Conservation (phyloP, 2,329 filamentous ascomycete species). For the Arthroderma sp. region DNA sequence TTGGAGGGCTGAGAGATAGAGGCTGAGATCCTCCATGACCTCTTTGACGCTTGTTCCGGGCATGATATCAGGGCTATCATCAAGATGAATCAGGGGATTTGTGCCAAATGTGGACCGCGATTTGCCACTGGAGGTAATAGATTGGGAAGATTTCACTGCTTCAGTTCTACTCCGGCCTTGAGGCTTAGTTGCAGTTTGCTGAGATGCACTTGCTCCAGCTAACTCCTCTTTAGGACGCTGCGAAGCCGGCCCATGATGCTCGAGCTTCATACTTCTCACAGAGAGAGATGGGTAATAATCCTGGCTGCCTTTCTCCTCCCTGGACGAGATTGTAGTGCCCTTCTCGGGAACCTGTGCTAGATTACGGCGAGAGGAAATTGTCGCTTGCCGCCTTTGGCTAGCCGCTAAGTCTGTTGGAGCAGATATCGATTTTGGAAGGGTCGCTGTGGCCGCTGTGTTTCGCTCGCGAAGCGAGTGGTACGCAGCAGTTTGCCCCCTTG, state of each 20-base stretch:
- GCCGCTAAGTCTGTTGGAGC: slow-evolving; percentile 22
- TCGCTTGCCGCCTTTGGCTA: slow-evolving; percentile 19
- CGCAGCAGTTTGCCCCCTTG: slow-evolving; percentile 23
- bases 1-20: slow-evolving; percentile 25
- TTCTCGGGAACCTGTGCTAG: no score
- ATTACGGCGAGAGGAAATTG: no score
- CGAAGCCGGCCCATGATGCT: no score
- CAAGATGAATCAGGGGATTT: slow-evolving; percentile 25
- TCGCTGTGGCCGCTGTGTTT: slow-evolving; percentile 16
- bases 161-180: no score
- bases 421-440: slow-evolving; percentile 21
- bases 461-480: slow-evolving; percentile 23
- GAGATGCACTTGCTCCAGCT: no score
- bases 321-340: no score
- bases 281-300: no score
- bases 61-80: slow-evolving; percentile 25
- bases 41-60: slow-evolving; percentile 27
- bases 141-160: no score
- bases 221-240: no score
- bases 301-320: no score
- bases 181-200: no score
- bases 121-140: slow-evolving; percentile 2
- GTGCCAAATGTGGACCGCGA: slow-evolving; percentile 16
- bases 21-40: slow-evolving; percentile 26
- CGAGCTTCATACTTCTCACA: no score